phyloP scores from a whole-genome alignment of 208 protist genomes.

The Endotrypanum monterogeii region DNA sequence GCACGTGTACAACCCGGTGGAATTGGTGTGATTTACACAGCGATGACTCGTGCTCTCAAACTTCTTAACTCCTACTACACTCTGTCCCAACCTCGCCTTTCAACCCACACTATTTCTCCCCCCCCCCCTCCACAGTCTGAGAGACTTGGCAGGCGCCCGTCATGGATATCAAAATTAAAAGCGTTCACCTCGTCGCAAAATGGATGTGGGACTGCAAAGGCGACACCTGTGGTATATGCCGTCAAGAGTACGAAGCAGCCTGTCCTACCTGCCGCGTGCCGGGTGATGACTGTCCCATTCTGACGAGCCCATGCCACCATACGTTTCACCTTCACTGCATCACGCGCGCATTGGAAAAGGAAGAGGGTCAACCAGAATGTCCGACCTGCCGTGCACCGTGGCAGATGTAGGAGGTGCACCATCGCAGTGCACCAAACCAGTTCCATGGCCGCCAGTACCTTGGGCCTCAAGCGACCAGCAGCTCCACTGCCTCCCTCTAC shows the following conservation, averaged over 20 bases:
- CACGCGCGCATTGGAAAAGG: conserved; percentile 88
- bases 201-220: conserved; percentile 89
- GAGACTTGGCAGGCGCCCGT: neutral
- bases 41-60: neutral
- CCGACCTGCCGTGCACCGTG: conserved; percentile 85
- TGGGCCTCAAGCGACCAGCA: neutral
- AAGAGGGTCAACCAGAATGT: conserved; percentile 60
- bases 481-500: neutral
- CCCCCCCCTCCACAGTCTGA: neutral
- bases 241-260: conserved; percentile 79
- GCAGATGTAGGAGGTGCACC: conserved; percentile 49
- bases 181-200: conserved; percentile 75
- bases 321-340: conserved; percentile 99
- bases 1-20: too few relatives aligned
- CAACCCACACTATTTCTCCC: neutral
- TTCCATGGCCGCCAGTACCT: neutral
- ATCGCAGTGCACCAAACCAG: neutral
- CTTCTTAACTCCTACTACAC: neutral
- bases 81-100: neutral
- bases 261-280: conserved; percentile 84
- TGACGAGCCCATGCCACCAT: conserved; percentile 97
- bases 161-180: conserved; percentile 87
- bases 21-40: neutral
- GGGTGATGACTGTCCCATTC: conserved; percentile 95
- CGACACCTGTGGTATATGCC: conserved; percentile 92